These are phyloP conservation scores for Meredithiella fracta DNA, from an alignment of 2,329 filamentous ascomycete genomes.

Conservation along the genomic window DNA sequence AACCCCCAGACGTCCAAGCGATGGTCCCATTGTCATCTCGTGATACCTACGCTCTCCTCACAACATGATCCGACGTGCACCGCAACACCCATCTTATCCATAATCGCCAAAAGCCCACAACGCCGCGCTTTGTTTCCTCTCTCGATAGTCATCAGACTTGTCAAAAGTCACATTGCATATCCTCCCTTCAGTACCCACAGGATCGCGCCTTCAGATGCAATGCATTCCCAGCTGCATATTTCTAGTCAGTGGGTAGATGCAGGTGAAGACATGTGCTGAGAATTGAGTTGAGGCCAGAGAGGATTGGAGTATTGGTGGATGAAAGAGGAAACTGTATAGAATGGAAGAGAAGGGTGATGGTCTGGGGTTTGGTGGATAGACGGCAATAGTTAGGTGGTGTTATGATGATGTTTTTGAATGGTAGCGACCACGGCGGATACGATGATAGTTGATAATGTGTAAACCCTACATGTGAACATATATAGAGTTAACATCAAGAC, in stretches of 20 bases:
- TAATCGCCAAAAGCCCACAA: too few relatives aligned
- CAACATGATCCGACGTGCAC: too few relatives aligned
- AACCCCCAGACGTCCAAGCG: too few relatives aligned
- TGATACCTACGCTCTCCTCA: too few relatives aligned
- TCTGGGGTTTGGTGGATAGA: not conserved
- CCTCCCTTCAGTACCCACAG: not conserved
- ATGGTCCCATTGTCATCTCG: too few relatives aligned
- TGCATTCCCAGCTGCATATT: not conserved
- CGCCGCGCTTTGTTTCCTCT: not conserved
- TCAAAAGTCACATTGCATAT: not conserved
- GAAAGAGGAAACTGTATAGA: conserved; percentile 2
- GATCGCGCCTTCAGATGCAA: not conserved
- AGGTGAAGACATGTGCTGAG: not conserved
- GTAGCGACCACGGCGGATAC: too few relatives aligned
- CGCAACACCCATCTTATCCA: too few relatives aligned
- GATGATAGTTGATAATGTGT: too few relatives aligned
- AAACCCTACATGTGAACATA: too few relatives aligned
- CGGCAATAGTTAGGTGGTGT: not conserved
- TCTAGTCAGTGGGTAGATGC: not conserved
- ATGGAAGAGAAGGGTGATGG: not conserved
- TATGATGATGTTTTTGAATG: too few relatives aligned
- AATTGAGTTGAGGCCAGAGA: not conserved
- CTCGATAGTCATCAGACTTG: not conserved
- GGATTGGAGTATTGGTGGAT: not conserved
- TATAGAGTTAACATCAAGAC: too few relatives aligned